phyloP scores from a whole-genome alignment of 2,329 filamentous ascomycete species.

The Fusarium sterilihyphosum region DNA sequence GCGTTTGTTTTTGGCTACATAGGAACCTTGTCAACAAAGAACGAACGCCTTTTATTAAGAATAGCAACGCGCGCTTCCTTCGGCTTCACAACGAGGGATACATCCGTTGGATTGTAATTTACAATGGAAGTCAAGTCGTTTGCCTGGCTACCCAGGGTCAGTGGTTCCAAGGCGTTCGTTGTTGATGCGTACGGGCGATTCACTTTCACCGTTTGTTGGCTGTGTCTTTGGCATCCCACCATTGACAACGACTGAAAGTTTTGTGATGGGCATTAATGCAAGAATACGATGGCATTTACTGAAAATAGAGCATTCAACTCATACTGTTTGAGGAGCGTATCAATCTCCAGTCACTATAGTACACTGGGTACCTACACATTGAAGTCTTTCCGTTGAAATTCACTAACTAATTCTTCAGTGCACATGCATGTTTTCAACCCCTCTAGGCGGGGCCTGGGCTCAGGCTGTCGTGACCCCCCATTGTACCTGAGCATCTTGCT shows the following conservation, averaged over 20 bases:
- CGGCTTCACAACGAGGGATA: not conserved
- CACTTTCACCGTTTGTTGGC: not conserved
- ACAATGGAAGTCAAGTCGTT: not conserved
- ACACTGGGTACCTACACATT: not conserved
- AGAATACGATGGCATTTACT: not conserved
- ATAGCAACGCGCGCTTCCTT: too few relatives aligned
- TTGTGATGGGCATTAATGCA: not conserved
- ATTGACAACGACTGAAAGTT: not conserved
- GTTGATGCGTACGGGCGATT: not conserved
- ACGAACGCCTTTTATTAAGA: not conserved
- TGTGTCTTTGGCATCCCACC: not conserved
- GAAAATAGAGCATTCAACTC: not conserved
- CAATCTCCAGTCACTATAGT: not conserved
- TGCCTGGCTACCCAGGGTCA: not conserved
- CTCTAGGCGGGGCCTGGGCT: not conserved
- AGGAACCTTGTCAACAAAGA: not conserved
- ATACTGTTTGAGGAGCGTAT: not conserved
- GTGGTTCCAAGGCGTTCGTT: too few relatives aligned
- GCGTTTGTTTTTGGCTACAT: not conserved
- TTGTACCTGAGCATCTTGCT: slow-evolving; percentile 1
- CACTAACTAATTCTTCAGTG: not conserved
- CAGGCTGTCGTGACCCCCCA: slow-evolving; percentile 17
- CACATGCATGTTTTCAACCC: slow-evolving; percentile 8
- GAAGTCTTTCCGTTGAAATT: not conserved
- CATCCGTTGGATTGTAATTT: not conserved